Evolutionary conservation across 257 asterid genomes (phyloP).

Genomic region (Fraxinus cuspidata): DNA sequence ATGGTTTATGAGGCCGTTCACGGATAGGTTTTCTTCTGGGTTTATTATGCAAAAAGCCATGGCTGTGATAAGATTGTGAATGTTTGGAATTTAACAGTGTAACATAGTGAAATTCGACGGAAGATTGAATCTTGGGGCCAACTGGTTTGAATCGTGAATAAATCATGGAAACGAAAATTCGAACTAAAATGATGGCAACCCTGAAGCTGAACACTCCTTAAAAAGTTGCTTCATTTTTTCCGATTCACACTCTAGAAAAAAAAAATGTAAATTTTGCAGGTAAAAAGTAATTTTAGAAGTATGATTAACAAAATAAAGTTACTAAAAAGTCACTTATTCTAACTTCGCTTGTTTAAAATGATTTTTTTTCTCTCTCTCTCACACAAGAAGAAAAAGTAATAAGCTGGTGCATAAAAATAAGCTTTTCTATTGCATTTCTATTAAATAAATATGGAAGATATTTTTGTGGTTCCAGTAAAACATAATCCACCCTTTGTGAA

Average conservation of each 20-base stretch:
- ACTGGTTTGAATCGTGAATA: conserved; percentile 22
- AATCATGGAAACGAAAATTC: conserved; percentile 15
- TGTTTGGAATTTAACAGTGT: conserved; percentile 14
- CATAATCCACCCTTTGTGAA: not conserved
- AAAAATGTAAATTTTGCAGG: too few species aligned
- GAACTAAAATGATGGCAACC: not conserved
- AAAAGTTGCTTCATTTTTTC: too few species aligned
- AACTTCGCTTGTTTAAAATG: too few species aligned
- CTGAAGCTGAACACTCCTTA: too few species aligned
- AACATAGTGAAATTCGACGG: not conserved
- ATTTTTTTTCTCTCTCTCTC: too few species aligned
- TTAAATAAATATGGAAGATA: not conserved
- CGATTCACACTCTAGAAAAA: too few species aligned
- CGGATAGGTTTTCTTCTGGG: conserved; percentile 30
- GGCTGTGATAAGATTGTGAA: conserved; percentile 29
- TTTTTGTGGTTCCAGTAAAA: not conserved
- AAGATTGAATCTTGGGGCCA: conserved; percentile 20
- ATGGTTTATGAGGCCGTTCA: conserved; percentile 40
- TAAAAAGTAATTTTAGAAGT: too few species aligned
- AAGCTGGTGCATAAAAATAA: not conserved
- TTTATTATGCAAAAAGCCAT: conserved; percentile 28
- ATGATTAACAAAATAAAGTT: too few species aligned
- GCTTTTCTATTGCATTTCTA: not conserved
- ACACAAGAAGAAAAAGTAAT: not conserved
- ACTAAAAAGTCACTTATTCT: too few species aligned